Base-by-base conservation (phyloP, 1,284 basidiomycete genomes). In the Trametes sp. region DNA sequence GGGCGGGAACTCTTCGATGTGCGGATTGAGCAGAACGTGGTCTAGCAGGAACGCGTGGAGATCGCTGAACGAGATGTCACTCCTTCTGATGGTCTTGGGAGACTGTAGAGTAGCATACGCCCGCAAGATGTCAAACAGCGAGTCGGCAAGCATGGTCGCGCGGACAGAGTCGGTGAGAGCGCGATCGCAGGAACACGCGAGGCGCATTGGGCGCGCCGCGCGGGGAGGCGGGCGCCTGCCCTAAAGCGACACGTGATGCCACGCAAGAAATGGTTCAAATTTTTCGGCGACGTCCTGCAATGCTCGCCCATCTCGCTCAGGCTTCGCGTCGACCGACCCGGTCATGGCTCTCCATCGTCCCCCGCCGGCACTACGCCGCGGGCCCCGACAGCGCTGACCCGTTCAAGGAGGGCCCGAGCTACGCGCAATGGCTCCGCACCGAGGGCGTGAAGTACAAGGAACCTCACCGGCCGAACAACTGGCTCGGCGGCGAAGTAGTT, bases 401-500 rank as follows among this genome's bases (percentile, higher is more conserved):
- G 8, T 61, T 63, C 41, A 59, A 60, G 19, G 62, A 65, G 48
- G 73, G 73, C 23, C 69, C 72, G 14, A 61, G 67, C 1, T 78
- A 69, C 51, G 59, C 68, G n/a, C 67, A 73, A 44, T 84, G 82
- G 71, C 70, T 81, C 54, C 60, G 71, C n/a, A 70, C 67, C 5
- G 70, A 75, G 26, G 82, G 79, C 13, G 67, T 68, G 38, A 70
- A 76, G 33, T 84, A 74, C 64, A 77, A 75, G 70, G 66, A 76
- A 35, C 76, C 84, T 5, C 71, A 76, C 42, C 72, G 72, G 42
- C 81, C 85, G 26, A 78, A 79, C 52, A 85, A 86, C 56, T 90
- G 87, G 86, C 78, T 90, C 24, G 83, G 85, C 67, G 79, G 76
- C 36, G 72, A 81, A 71, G 79, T 82, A 79, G 87, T 86, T 84